These are phyloP conservation scores for Erigeron canadensis DNA, from an alignment of 129 eudicot genomes.

Conservation along the genomic window DNA sequence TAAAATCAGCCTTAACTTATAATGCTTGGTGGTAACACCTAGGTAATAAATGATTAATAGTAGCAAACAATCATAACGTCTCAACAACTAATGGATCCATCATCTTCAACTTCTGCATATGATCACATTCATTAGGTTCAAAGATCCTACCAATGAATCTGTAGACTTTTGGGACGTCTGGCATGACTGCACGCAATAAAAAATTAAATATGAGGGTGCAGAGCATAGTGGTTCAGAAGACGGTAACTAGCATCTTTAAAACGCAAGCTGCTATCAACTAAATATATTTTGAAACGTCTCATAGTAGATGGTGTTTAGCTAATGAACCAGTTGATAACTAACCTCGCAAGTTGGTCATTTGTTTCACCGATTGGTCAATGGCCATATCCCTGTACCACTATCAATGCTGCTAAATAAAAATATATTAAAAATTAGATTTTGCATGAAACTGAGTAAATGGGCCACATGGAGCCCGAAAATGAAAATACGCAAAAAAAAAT, in stretches of 20 bases:
- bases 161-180: slow-evolving; percentile 91
- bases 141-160: slow-evolving; percentile 84
- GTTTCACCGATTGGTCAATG: slow-evolving; percentile 45
- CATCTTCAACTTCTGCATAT: slow-evolving; percentile 66
- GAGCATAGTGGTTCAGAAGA: neutral
- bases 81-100: slow-evolving; percentile 94
- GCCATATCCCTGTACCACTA: slow-evolving; percentile 50
- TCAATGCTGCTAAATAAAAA: slow-evolving; percentile 55
- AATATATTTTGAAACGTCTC: neutral
- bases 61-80: slow-evolving; percentile 52
- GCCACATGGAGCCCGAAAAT: neutral
- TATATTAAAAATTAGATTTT: neutral
- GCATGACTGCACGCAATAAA: slow-evolving; percentile 58
- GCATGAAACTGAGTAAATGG: neutral
- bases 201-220: neutral
- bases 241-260: neutral
- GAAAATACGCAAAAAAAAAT: no score
- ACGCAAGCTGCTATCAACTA: neutral
- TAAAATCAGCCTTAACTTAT: no score
- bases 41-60: neutral
- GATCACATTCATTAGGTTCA: slow-evolving; percentile 71
- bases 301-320: neutral
- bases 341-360: slow-evolving; percentile 57
- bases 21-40: neutral
- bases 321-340: neutral